A percentile compares a stretch with the other conserved stretches of the same genome.
These are phyloP conservation scores for Bretschneidera sinensis DNA, from an alignment of 345 rosid genomes.

Conservation along the genomic window DNA sequence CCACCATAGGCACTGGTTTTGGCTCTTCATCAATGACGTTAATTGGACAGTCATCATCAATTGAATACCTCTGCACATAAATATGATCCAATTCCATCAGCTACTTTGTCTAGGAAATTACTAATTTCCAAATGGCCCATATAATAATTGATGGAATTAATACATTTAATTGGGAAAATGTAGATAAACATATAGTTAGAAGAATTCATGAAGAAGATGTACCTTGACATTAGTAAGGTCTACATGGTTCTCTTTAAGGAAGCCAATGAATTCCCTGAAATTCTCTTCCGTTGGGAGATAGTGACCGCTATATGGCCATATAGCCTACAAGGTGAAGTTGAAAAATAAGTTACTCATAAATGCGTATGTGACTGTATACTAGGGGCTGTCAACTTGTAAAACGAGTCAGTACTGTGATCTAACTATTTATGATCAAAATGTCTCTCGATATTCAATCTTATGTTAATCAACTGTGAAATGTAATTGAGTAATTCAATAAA, in stretches of 20 bases:
- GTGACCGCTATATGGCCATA: constrained; percentile 98
- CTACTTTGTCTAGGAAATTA: no score
- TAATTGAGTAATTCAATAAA: no score
- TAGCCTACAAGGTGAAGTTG: constrained; percentile 39
- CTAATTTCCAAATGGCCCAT: no score
- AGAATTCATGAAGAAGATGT: background rate
- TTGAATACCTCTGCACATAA: constrained; percentile 46
- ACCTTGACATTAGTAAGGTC: constrained; percentile 89
- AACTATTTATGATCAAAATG: no score
- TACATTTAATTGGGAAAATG: background rate
- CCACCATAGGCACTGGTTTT: constrained; percentile 5
- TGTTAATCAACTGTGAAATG: no score
- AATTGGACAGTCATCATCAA: constrained; percentile 55
- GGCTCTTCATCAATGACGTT: constrained; percentile 20
- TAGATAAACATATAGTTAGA: no score
- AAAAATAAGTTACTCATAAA: background rate
- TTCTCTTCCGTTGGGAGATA: constrained; percentile 95
- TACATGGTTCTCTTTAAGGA: constrained; percentile 58
- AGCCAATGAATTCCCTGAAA: constrained; percentile 66
- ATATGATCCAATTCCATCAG: constrained; percentile 14
- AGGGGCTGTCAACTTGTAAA: no score
- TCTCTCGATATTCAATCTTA: no score
- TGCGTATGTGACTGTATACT: no score
- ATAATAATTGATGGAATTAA: no score
- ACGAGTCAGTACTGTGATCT: no score